Evolutionary conservation across 495 filamentous ascomycete genomes (phyloP), one percentile per base, ranked within the genome.

Genomic region (Monascus purpureus): DNA sequence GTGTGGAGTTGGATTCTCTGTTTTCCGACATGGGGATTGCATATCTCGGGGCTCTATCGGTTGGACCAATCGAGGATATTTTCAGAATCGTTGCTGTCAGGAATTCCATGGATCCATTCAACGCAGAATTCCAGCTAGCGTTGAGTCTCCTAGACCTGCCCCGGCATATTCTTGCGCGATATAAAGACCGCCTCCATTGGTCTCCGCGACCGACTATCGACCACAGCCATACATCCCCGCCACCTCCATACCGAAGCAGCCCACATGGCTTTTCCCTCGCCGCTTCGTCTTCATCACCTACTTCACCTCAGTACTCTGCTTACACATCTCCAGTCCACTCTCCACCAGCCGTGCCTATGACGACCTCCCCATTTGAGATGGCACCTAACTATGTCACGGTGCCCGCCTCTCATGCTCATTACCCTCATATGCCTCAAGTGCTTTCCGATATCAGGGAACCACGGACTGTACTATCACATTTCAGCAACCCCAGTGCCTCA

Each of bases 1-100:
- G 82, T 8, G 59, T 94, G 33, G 71, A 80, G 22, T 70, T 97
- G 52, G 92, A 95, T 54, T 80, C 81, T 18, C 70, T 94, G 28
- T 93, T 88, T 50, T 85, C 86, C 6, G 86, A 93, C 45, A 72
- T 93, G 36, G 88, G 83, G 30, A 79, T 83, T 13, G 77, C 84
- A 24, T 94, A 85, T 43, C 77, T 92, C 33, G 82, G 80, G 13
- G 77, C 80, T 42, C 56, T 88, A 46, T 75, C 77, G 3, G 63
- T 85, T 28, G 67, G 69, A 2, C 79, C 80, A 2, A 78, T 86
- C 19, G 82, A 85, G 47, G 74, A 87, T 45, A 86, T 85, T 28
- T 74, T 80, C 35, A 68, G 69, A 26, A 74, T 63, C 11, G 42
- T 66, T 11, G 40, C 50, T 8, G 26, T 50, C 4, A 39, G 59